Base-by-base conservation (phyloP, 169 alveolate genomes). In the Amoebophrya sp. region DNA sequence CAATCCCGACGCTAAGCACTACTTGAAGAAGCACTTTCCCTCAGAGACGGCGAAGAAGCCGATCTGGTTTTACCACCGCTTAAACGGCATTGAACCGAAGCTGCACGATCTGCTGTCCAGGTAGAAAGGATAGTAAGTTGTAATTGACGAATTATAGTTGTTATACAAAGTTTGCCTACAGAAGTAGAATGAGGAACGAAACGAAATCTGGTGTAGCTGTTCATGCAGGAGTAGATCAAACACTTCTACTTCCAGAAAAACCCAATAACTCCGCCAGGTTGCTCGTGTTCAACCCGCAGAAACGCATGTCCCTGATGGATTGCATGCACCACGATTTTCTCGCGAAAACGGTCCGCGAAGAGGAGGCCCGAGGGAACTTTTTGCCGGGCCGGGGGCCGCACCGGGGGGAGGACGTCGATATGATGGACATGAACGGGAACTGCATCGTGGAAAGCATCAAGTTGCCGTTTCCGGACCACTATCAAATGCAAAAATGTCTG, bases 51-150 rank as follows among this genome's bases (percentile, higher is more conserved):
- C 95, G 91, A 95, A 94, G 89, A 95, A 93, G 89, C 91, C 91
- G 77, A 92, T 96, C 77, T 92, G 97, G 77, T 97, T 98, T n/a
- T 93, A 94, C 40, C 94, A 93, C 33, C 96, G 95, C 53, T 77
- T 97, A 40, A 97, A 97, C 94, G 94, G 97, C 40, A 94, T 97
- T 88, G 93, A 95, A 92, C 96, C 95, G 89, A 96, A 97, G 97
- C 94, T 97, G 93, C 95, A 93, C 77, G 96, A 96, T 95, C 95
- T 96, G 93, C 98, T 98, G 40, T 91, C 92, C 35, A 95, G 96
- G 91, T 93, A 98, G 92, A 96, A 47, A 18, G 7, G 66, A 12
- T 47, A 18, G 7, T 7, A 47, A 47, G 66, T 47, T 7, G 66
- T 12, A 18, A 18, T 12, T 47, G 66, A 47, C 7, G 66, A 47